phyloP scores from a whole-genome alignment of 2,329 filamentous ascomycete species.

The Botrytis hyacinthi region DNA sequence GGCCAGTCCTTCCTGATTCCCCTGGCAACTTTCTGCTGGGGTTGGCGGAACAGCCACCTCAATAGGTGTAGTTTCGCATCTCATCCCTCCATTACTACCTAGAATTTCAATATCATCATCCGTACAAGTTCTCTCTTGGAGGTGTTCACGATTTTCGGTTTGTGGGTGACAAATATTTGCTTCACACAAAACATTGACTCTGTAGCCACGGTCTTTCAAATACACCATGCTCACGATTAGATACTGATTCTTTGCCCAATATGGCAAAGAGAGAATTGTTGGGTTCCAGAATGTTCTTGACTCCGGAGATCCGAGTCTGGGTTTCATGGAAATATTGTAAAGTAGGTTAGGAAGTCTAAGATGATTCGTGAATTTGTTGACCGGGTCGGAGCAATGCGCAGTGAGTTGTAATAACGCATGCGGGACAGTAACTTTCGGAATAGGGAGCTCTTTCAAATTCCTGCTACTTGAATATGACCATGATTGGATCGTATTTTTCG shows the following conservation, averaged over 20 bases:
- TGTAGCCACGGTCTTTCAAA: conserved; percentile 38
- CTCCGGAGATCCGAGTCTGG: conserved; percentile 28
- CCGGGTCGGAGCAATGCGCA: conserved; percentile 23
- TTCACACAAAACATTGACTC: conserved; percentile 43
- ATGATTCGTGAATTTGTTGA: conserved; percentile 40
- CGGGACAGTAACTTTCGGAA: conserved; percentile 13
- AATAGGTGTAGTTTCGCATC: conserved; percentile 37
- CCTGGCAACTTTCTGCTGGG: conserved; percentile 40
- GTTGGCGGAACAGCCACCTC: conserved; percentile 42
- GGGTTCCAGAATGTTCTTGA: conserved; percentile 42
- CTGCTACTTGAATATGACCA: not conserved
- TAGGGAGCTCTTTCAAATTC: not conserved
- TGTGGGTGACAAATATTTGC: conserved; percentile 40
- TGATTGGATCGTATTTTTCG: not conserved
- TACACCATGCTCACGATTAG: conserved; percentile 41
- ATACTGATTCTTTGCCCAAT: conserved; percentile 42
- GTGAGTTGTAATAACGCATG: conserved; percentile 24
- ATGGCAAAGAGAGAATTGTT: conserved; percentile 42
- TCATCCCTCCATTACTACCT: conserved; percentile 39
- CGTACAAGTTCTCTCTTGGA: conserved; percentile 36
- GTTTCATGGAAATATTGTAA: conserved; percentile 41
- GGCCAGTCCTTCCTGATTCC: conserved; percentile 37
- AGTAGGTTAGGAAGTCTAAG: conserved; percentile 38
- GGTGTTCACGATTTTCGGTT: conserved; percentile 18
- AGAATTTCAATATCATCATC: conserved; percentile 38